Evolutionary conservation across 495 filamentous ascomycete species (phyloP).

Genomic region (Podospora australis): DNA sequence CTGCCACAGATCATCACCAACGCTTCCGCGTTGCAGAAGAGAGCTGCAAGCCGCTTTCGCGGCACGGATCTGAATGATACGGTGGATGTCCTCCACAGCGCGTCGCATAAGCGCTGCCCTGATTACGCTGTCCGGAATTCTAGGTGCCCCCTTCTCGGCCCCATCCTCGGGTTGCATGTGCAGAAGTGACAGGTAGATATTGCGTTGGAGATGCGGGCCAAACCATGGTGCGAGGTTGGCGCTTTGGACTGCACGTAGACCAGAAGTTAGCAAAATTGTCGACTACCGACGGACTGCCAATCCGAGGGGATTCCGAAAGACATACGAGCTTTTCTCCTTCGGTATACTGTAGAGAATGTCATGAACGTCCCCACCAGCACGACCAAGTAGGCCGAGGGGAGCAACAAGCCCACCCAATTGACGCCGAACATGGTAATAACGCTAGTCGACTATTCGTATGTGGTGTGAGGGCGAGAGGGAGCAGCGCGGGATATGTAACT

Average conservation of each 20-base stretch:
- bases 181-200: slow-evolving; percentile 88
- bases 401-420: slow-evolving; percentile 71
- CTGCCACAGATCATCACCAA: slow-evolving; percentile 96
- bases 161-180: slow-evolving; percentile 69
- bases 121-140: slow-evolving; percentile 76
- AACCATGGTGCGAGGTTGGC: slow-evolving; percentile 90
- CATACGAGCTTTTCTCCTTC: slow-evolving; percentile 85
- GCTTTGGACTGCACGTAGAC: slow-evolving; percentile 52
- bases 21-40: slow-evolving; percentile 80
- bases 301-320: too few species aligned
- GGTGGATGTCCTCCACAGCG: slow-evolving; percentile 83
- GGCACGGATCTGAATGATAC: slow-evolving; percentile 76
- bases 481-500: too few species aligned
- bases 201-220: slow-evolving; percentile 76
- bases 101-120: slow-evolving; percentile 86
- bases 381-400: slow-evolving; percentile 80
- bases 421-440: slow-evolving; percentile 51
- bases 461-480: too few species aligned
- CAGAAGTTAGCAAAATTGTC: neutral
- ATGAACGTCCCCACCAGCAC: slow-evolving; percentile 81
- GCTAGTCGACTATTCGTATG: too few species aligned
- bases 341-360: slow-evolving; percentile 87
- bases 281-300: too few species aligned
- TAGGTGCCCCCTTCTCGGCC: slow-evolving; percentile 62
- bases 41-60: slow-evolving; percentile 79